Evolutionary conservation across 2,329 filamentous ascomycete genomes (phyloP), one percentile per base, ranked within the genome.

Genomic region (Davidsoniella eucalypti): DNA sequence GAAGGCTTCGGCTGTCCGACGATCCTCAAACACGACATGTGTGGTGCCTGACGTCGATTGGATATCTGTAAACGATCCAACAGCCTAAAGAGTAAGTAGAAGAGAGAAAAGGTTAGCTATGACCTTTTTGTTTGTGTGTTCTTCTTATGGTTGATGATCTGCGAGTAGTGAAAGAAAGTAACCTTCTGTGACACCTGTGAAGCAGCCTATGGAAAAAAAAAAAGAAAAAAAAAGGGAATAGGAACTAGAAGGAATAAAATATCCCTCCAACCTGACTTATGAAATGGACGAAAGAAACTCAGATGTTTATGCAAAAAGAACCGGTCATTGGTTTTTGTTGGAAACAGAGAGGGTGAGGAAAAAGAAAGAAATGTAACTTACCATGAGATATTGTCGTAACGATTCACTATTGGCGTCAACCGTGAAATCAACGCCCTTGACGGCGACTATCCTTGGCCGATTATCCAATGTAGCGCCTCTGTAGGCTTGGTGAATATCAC

Each of bases 381-480:
- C 79, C 55, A 86, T 69, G 18, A 90, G 72, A 62, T 82, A 81
- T 58, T 85, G 80, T 54, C 82, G 71, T 41, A 90, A 66, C 25
- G 71, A 70, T 63, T 87, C 84, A 55, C 87, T 80, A 58, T 76
- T 76, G 26, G 73, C 72, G 1, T 73, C 60, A 12, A 69, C 69
- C 3, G 78, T 77, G 59, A 81, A 78, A 62, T 79, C 78, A 9
- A 77, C 71, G 2, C 78, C 81, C 6, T 70, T 69, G 21, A 90
- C 65, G 5, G 74, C 71, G 8, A 92, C 67, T 54, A 72, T 79
- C 60, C 75, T 82, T 0, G 85, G 80, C 42, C 85, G 71, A 61
- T 88, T 87, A 59, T 92, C 85, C 18, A 92, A 69, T 16, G 81
- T 80, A 56, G 80, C 82, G 29, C 72, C 70, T 3, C 71, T 75